Base-by-base conservation (phyloP, 2,329 filamentous ascomycete genomes). In the Penicillium oxalicum region DNA sequence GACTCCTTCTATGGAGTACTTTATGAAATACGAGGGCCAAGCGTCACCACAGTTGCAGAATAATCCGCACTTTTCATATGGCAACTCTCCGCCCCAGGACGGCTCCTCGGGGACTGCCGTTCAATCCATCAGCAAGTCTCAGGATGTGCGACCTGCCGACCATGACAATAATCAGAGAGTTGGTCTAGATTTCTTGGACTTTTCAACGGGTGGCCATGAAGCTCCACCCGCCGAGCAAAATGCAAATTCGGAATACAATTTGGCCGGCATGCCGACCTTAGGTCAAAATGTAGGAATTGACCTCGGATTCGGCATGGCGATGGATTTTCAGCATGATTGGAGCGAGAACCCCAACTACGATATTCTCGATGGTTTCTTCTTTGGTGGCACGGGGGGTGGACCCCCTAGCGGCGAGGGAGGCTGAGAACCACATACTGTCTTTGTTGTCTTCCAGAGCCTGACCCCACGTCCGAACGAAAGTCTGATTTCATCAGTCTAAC, bases 281-380 rank as follows among this genome's bases (percentile, higher is more conserved):
- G 62, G 62, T 9, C 68, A 69, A 24, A 72, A 69, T 26, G 70
- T 73, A 29, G 71, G 71, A 3, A 66, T 73, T 44, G 70, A 73
- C 47, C 60, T 75, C 29, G 72, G 71, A 3, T 71, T 72, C 52
- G 70, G 70, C n/a, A 68, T 71, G 67, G 67, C 69, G 2, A 63
- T 71, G 44, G 72, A 72, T 42, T 70, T 68, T 47, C 70, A 74
- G 51, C 73, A 76, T 61, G 73, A 76, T 56, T 75, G 73, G 72
- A 72, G 68, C 44, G 73, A 76, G 47, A 71, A 72, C 36, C 63
- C 66, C 24, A 70, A 70, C 42, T 70, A 73, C 56, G 76, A 78
- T 68, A 57, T 80, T 29, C 74, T 79, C 55, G 75, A 78, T 57
- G 77, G 75, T 4, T 80, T 76, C 60, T 80, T 79, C 61, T 79